phyloP scores from a whole-genome alignment of 2,329 filamentous ascomycete genomes.

The Cyanodermella asteris region DNA sequence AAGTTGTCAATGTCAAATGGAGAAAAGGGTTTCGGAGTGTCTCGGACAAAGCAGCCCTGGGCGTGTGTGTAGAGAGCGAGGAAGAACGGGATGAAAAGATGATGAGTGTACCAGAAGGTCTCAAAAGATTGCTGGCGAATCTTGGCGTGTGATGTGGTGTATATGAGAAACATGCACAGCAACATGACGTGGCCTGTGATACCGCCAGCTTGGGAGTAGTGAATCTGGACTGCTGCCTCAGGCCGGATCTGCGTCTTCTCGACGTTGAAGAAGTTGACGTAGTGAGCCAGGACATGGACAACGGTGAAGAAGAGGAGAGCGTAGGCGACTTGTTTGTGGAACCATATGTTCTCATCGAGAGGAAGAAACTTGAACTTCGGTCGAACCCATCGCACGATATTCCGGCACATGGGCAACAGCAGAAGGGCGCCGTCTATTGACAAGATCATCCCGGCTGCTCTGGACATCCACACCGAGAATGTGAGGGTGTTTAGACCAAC shows the following conservation, averaged over 20 bases:
- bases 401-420: constrained; percentile 83
- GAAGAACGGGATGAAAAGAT: constrained; percentile 92
- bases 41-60: constrained; percentile 86
- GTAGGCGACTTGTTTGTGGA: constrained; percentile 88
- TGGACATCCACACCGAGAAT: constrained; percentile 88
- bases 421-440: constrained; percentile 73
- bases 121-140: constrained; percentile 96
- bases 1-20: constrained; percentile 66
- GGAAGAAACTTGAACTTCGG: constrained; percentile 77
- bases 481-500: constrained; percentile 58
- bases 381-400: constrained; percentile 60
- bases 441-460: constrained; percentile 73
- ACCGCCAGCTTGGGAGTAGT: constrained; percentile 72
- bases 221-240: constrained; percentile 65
- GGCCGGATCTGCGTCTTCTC: constrained; percentile 66
- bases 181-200: constrained; percentile 96
- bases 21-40: constrained; percentile 47
- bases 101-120: constrained; percentile 98
- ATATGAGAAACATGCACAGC: constrained; percentile 97
- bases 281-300: constrained; percentile 60
- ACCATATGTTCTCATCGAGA: constrained; percentile 92
- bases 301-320: constrained; percentile 63
- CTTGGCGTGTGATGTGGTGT: constrained; percentile 78
- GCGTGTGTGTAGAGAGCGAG: constrained; percentile 90
- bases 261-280: constrained; percentile 97